Percentiles rank a stretch among this genome's conserved stretches.
Evolutionary conservation across 805 yeast species (phyloP).

Genomic region (Sugiyamaella lignohabitans): DNA sequence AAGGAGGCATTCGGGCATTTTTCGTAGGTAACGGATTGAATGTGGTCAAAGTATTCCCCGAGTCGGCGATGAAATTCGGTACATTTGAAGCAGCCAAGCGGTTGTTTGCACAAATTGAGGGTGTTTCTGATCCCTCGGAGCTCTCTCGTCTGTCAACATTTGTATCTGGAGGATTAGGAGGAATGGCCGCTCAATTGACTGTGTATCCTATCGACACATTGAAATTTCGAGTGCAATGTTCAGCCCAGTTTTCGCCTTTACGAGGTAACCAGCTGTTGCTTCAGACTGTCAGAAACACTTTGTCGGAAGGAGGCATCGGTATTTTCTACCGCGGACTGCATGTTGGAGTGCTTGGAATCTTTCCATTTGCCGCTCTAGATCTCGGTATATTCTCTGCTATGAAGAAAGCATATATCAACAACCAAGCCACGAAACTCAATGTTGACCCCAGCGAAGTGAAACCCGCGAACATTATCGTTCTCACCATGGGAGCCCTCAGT

Average conservation of each 20-base stretch:
- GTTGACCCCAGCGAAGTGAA: constrained; percentile 59
- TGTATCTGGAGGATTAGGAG: constrained; percentile 93
- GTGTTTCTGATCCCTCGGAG: constrained; percentile 60
- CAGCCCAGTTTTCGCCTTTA: constrained; percentile 57
- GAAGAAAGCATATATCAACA: constrained; percentile 64
- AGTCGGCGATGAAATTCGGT: constrained; percentile 95
- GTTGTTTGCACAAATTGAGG: constrained; percentile 65
- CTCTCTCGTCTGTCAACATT: constrained; percentile 75
- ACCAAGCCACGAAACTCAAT: constrained; percentile 50
- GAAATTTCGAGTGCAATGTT: constrained; percentile 90
- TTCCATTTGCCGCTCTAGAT: constrained; percentile 96
- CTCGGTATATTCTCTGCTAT: constrained; percentile 87
- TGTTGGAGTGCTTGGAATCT: constrained; percentile 92
- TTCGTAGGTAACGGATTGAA: constrained; percentile 95
- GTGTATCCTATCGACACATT: constrained; percentile 95
- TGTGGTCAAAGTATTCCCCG: constrained; percentile 91
- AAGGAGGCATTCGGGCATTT: constrained; percentile 82
- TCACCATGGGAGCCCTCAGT: constrained; percentile 89
- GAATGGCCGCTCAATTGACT: constrained; percentile 84
- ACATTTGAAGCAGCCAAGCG: constrained; percentile 85
- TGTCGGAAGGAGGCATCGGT: constrained; percentile 66
- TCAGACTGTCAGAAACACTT: constrained; percentile 72
- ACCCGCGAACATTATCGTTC: constrained; percentile 70
- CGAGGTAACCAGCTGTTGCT: constrained; percentile 57
- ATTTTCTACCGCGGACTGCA: constrained; percentile 81